Base-by-base conservation (phyloP, 2,329 filamentous ascomycete species). In the Ophioceras dolichostomum region DNA sequence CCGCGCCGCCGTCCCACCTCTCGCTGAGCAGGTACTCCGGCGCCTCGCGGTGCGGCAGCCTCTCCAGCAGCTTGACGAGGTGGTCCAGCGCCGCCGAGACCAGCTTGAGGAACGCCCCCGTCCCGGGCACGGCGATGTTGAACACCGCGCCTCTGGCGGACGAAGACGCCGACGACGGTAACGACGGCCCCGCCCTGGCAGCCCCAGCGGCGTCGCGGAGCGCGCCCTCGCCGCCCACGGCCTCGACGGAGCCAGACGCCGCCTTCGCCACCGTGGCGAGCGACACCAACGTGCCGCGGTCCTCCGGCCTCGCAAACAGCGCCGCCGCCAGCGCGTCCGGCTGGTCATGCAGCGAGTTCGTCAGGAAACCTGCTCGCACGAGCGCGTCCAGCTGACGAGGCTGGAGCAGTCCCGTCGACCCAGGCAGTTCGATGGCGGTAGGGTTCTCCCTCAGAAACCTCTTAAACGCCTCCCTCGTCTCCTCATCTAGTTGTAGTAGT, bases 1-100 rank as follows among this genome's bases (percentile, higher is more conserved):
- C 58, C n/a, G 73, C 57, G 4, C 77, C 78, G 10, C 79, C 81
- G 44, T 86, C 76, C 73, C 83, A 87, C 36, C 76, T 68, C 54
- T 86, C 79, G 28, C 65, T 64, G 28, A 87, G 59, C 45, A 75
- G 58, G 28, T 61, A 59, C 54, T 80, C 67, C 1, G 80, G 74
- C 22, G 69, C 70, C 56, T 85, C 80, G 32, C 70, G 68, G 56
- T 69, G 76, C 38, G 65, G 68, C 10, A 71, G 73, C 51, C 71
- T 73, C 12, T 60, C 61, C 20, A 87, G 56, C 22, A 83, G 57
- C 5, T 62, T 60, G 1, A 76, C 54, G 0, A 87, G 57, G 54
- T 83, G 79, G 18, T 67, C 65, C 12, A 82, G 65, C 2, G 76
- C 73, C 24, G 64, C 66, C 16, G 71, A 65, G 0, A 79, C 62